These are phyloP conservation scores for Plasmodium ovale DNA, from an alignment of 169 alveolate genomes.

Conservation along the genomic window DNA sequence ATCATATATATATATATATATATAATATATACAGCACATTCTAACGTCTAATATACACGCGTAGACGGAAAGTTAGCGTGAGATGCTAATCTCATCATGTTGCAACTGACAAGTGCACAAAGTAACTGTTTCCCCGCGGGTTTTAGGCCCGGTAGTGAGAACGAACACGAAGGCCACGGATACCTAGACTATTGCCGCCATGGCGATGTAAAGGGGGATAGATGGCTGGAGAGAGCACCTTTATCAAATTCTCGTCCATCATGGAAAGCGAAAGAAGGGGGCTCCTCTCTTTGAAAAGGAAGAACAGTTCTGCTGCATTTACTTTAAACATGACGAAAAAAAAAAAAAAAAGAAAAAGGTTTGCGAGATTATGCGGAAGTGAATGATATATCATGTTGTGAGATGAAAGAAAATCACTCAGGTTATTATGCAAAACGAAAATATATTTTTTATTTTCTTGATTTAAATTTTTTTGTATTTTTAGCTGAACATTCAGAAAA, in stretches of 20 bases:
- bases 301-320: conserved; percentile 17
- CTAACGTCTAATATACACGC: too few species aligned
- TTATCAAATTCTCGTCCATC: conserved; percentile 13
- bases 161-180: too few species aligned
- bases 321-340: conserved; percentile 1
- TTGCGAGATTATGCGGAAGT: conserved; percentile 14
- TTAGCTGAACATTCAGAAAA: conserved; percentile 32
- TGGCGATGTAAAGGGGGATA: too few species aligned
- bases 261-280: conserved; percentile 13
- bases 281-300: conserved; percentile 8
- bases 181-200: too few species aligned
- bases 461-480: conserved; percentile 16
- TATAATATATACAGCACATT: too few species aligned
- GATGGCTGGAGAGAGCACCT: too few species aligned
- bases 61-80: too few species aligned
- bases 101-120: too few species aligned
- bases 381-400: neutral
- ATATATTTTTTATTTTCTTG: conserved; percentile 14
- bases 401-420: neutral
- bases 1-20: too few species aligned
- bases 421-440: conserved; percentile 25
- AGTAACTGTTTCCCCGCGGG: too few species aligned
- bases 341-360: conserved; percentile 35
- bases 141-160: too few species aligned
- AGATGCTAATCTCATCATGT: too few species aligned